These are phyloP conservation scores for Vitis rotundifolia DNA, from an alignment of 164 flowering plant species.

Conservation along the genomic window DNA sequence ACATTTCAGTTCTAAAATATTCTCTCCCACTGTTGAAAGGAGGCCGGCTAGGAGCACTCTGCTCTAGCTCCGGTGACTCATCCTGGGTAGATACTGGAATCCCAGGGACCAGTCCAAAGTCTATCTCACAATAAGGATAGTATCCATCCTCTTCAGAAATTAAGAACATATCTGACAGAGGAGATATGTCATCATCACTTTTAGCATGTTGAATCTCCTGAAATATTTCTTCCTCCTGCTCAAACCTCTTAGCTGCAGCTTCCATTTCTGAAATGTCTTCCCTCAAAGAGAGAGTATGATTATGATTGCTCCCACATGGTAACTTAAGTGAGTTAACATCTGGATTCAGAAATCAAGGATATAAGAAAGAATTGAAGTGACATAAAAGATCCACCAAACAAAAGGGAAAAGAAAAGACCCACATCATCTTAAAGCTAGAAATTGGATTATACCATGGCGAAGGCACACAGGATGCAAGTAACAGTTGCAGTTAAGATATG, in stretches of 20 bases:
- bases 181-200: conserved; percentile 35
- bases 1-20: conserved; percentile 17
- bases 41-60: conserved; percentile 9
- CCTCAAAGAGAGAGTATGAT: conserved; percentile 52
- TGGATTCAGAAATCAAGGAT: conserved; percentile 27
- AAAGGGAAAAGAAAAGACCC: not conserved
- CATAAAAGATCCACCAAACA: not conserved
- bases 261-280: conserved; percentile 77
- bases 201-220: conserved; percentile 40
- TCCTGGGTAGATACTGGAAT: conserved; percentile 1
- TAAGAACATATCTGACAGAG: conserved; percentile 29
- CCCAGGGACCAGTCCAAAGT: conserved; percentile 30
- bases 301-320: conserved; percentile 49
- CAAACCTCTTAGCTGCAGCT: conserved; percentile 75
- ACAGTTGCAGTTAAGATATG: conserved; percentile 73
- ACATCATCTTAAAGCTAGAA: no score
- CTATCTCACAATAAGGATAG: conserved; percentile 66
- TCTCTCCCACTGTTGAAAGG: not conserved
- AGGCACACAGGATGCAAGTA: conserved; percentile 77
- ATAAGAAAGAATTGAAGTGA: not conserved
- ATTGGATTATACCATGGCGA: conserved; percentile 70
- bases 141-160: conserved; percentile 51
- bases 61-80: conserved; percentile 16
- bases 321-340: conserved; percentile 47
- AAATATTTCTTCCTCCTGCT: conserved; percentile 53